These are phyloP conservation scores for Rhodamnia argentea DNA, from an alignment of 345 rosid genomes.

Conservation along the genomic window DNA sequence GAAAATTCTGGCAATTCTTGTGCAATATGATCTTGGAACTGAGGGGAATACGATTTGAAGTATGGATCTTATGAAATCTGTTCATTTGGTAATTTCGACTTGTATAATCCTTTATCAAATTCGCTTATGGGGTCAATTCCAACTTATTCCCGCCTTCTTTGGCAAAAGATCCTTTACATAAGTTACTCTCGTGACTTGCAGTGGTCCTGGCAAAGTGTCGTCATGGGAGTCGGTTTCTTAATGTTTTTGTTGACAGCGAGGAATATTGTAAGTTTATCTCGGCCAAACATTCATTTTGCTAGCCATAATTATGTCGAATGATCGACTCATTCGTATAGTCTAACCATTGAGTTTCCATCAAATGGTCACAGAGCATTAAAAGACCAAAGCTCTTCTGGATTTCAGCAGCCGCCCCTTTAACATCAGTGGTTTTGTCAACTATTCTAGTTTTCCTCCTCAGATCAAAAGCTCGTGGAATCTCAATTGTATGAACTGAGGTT, in stretches of 20 bases:
- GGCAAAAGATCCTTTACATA: neutral
- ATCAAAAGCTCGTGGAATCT: constrained; percentile 53
- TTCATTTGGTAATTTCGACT: neutral
- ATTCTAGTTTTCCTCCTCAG: constrained; percentile 35
- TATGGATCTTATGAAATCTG: neutral
- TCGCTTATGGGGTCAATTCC: neutral
- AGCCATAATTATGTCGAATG: neutral
- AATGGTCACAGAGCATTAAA: constrained; percentile 51
- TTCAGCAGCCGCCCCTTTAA: constrained; percentile 86
- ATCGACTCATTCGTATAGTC: neutral
- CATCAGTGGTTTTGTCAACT: constrained; percentile 73
- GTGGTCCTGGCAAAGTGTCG: constrained; percentile 94
- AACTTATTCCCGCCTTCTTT: neutral
- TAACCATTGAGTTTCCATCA: neutral
- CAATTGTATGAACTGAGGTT: constrained; percentile 43
- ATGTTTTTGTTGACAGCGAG: constrained; percentile 61
- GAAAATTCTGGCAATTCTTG: neutral
- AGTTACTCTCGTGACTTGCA: constrained; percentile 15
- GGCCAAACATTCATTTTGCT: neutral
- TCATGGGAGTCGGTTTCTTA: constrained; percentile 66
- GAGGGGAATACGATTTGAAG: neutral
- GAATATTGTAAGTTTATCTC: constrained; percentile 44
- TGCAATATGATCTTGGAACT: neutral
- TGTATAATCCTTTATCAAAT: neutral
- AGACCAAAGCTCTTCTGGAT: constrained; percentile 94